Evolutionary conservation across 805 yeast genomes (phyloP).

Genomic region (Cyberlindnera maclurae): DNA sequence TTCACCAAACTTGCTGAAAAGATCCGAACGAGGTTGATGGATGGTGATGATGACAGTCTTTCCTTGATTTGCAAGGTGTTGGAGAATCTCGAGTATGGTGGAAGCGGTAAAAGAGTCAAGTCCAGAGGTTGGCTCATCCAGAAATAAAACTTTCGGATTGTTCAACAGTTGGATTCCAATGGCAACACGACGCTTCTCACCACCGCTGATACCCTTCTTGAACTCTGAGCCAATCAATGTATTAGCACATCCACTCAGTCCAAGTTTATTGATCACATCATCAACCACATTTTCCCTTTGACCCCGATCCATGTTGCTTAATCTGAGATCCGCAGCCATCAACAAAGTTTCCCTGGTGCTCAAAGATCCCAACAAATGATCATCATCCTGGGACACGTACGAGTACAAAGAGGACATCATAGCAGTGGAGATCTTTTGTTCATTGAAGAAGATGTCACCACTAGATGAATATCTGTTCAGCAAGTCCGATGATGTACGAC

Average conservation of each 20-base stretch:
- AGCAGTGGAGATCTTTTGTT: slow-evolving; percentile 26
- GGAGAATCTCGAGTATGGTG: slow-evolving; percentile 57
- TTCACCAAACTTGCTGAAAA: slow-evolving; percentile 61
- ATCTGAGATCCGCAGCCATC: slow-evolving; percentile 63
- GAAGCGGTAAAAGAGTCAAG: slow-evolving; percentile 76
- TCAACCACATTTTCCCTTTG: slow-evolving; percentile 45
- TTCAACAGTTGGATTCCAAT: slow-evolving; percentile 75
- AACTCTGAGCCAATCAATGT: slow-evolving; percentile 59
- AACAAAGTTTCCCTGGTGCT: slow-evolving; percentile 74
- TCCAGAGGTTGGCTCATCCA: slow-evolving; percentile 92
- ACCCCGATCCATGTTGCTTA: slow-evolving; percentile 37
- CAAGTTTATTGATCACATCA: slow-evolving; percentile 50
- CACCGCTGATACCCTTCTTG: slow-evolving; percentile 67
- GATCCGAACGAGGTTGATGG: slow-evolving; percentile 78
- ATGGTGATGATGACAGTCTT: slow-evolving; percentile 72
- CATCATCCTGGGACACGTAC: slow-evolving; percentile 80
- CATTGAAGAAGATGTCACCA: slow-evolving; percentile 43
- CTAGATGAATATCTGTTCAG: slow-evolving; percentile 22
- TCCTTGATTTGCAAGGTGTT: slow-evolving; percentile 50
- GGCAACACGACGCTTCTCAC: slow-evolving; percentile 78
- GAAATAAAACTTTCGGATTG: slow-evolving; percentile 62
- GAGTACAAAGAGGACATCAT: slow-evolving; percentile 50
- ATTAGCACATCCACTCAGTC: slow-evolving; percentile 74
- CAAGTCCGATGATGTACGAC: slow-evolving; percentile 38
- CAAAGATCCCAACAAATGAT: slow-evolving; percentile 58